Percentiles rank a stretch among this genome's conserved stretches.
Conservation (phyloP, 2,329 filamentous ascomycete species). For the Eurotiales sp. region DNA sequence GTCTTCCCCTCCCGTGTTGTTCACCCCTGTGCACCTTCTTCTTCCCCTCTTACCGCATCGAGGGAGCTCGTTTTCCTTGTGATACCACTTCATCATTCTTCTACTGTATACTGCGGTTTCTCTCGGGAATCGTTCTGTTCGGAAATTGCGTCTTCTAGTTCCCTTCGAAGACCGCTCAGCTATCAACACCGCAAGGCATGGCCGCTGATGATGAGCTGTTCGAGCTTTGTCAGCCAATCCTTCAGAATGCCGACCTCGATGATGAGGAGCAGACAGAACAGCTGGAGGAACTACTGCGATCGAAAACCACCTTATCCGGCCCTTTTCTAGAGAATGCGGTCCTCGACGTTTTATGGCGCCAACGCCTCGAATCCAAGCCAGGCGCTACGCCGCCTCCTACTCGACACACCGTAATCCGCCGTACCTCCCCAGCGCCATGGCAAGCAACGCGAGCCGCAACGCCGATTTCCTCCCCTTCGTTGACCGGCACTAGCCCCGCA, state of each 20-base stretch:
- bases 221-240: conserved; percentile 78
- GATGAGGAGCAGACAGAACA: conserved; percentile 91
- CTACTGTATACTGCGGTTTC: background rate
- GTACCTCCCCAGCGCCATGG: conserved; percentile 91
- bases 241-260: conserved; percentile 72
- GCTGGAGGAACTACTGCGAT: conserved; percentile 75
- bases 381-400: conserved; percentile 73
- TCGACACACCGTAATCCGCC: conserved; percentile 82
- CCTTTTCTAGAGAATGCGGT: conserved; percentile 78
- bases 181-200: conserved; percentile 56
- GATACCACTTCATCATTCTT: background rate
- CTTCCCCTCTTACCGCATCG: conserved; percentile 8
- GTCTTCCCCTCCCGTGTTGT: conserved; percentile 8
- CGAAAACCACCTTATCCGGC: conserved; percentile 69
- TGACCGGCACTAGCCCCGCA: conserved; percentile 72
- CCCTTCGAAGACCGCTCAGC: too few relatives aligned
- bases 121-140: background rate
- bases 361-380: conserved; percentile 24
- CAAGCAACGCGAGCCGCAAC: conserved; percentile 71
- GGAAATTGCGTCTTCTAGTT: background rate
- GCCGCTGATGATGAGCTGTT: conserved; percentile 88
- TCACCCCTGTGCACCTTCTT: conserved; percentile 7
- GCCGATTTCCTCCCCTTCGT: conserved; percentile 76
- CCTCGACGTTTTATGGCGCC: conserved; percentile 74
- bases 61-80: background rate